Percentiles rank a stretch among this genome's conserved stretches.
Evolutionary conservation across 805 yeast genomes (phyloP).

Genomic region (Saccharomycopsis sp.): DNA sequence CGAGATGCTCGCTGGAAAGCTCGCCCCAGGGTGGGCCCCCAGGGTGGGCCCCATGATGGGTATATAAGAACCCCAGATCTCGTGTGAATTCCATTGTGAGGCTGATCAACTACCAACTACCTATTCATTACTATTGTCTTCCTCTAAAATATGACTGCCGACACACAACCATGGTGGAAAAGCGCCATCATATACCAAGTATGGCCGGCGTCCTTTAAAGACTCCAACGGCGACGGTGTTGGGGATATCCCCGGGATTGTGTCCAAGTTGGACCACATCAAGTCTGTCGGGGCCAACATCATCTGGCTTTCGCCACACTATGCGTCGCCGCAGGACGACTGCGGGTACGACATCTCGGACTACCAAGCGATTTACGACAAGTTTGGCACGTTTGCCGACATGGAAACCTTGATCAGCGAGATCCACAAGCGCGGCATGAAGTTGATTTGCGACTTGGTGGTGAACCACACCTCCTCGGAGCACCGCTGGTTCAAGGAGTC

Average conservation of each 20-base stretch:
- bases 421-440: constrained; percentile 42
- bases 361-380: constrained; percentile 42
- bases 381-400: constrained; percentile 47
- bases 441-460: constrained; percentile 45
- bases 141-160: no score
- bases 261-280: constrained; percentile 42
- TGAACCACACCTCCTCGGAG: constrained; percentile 48
- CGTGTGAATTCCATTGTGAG: no score
- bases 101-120: no score
- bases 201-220: constrained; percentile 54
- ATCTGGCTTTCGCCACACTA: constrained; percentile 52
- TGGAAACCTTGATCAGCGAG: constrained; percentile 39
- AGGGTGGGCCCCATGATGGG: no score
- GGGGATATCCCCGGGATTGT: constrained; percentile 51
- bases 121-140: no score
- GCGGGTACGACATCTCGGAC: constrained; percentile 54
- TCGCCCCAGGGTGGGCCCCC: no score
- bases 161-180: constrained; percentile 53
- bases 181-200: constrained; percentile 48
- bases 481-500: constrained; percentile 54
- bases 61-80: no score
- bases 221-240: constrained; percentile 49
- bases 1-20: no score
- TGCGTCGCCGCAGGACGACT: constrained; percentile 51
- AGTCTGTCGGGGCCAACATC: constrained; percentile 40